These are phyloP conservation scores for Picea glauca DNA, from an alignment of 75 land plant genomes.

Conservation along the genomic window DNA sequence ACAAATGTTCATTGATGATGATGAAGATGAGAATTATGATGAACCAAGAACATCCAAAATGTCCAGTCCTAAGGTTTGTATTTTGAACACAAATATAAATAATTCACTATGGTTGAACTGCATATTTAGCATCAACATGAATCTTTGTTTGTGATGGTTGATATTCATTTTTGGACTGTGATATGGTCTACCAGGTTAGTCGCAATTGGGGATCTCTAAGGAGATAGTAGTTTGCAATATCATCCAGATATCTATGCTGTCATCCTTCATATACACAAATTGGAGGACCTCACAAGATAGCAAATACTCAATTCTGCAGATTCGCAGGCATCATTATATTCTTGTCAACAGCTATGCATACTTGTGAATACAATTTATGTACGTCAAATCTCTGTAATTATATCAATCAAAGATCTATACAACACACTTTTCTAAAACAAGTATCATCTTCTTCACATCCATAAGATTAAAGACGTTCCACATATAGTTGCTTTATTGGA, in stretches of 20 bases:
- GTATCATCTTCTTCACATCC: background rate
- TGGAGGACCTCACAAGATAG: no score
- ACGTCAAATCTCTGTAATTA: background rate
- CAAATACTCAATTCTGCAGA: background rate
- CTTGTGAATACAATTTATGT: background rate
- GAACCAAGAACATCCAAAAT: slow-evolving; percentile 38
- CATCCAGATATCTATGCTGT: background rate
- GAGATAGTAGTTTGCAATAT: slow-evolving; percentile 19
- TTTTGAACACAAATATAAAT: background rate
- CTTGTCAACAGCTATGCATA: background rate
- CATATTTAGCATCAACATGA: background rate
- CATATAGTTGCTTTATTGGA: background rate
- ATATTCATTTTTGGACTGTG: background rate
- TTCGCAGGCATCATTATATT: background rate
- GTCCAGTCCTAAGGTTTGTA: slow-evolving; percentile 43
- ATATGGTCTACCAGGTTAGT: slow-evolving; percentile 22
- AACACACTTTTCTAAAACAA: background rate
- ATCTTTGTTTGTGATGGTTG: background rate
- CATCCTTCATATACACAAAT: no score
- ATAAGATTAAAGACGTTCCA: background rate
- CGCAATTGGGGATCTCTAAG: slow-evolving; percentile 54
- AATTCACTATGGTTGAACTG: background rate
- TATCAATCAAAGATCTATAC: background rate
- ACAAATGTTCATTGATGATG: slow-evolving; percentile 36
- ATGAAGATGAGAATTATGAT: slow-evolving; percentile 62